Conservation (phyloP, 2,329 filamentous ascomycete genomes). For the Aspergillus eucalypticola region DNA sequence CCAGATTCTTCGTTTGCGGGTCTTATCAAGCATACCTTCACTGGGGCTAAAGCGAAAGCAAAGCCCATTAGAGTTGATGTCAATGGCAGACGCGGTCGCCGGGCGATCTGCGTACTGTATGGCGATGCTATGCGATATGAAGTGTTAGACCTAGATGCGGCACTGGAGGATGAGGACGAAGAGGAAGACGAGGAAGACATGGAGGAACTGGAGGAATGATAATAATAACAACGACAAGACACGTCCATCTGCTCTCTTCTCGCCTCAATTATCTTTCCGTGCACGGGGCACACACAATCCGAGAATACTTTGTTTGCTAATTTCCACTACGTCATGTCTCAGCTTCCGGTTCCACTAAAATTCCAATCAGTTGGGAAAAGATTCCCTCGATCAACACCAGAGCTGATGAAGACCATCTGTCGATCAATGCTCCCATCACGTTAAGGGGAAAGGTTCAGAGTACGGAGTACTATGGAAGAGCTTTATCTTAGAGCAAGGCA, state of each 20-base stretch:
- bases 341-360: background rate
- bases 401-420: background rate
- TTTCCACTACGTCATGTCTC: constrained; percentile 1
- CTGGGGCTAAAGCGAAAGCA: constrained; percentile 37
- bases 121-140: constrained; percentile 55
- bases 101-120: constrained; percentile 57
- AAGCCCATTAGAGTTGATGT: constrained; percentile 53
- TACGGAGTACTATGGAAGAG: constrained; percentile 14
- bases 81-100: constrained; percentile 56
- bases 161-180: constrained; percentile 33
- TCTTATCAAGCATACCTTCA: constrained; percentile 51
- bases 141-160: constrained; percentile 57
- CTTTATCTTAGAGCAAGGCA: background rate
- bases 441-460: constrained; percentile 3
- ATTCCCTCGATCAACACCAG: background rate
- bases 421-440: background rate
- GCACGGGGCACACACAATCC: background rate
- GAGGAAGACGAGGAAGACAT: constrained; percentile 26
- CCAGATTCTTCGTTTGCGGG: constrained; percentile 18
- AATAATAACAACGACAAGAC: too few relatives aligned
- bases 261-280: background rate
- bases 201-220: constrained; percentile 3
- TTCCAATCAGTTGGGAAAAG: background rate
- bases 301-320: background rate
- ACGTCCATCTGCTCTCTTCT: too few relatives aligned